Evolutionary conservation across 345 rosid genomes (phyloP), one percentile per base, ranked within the genome.

Genomic region (Citrus medica): DNA sequence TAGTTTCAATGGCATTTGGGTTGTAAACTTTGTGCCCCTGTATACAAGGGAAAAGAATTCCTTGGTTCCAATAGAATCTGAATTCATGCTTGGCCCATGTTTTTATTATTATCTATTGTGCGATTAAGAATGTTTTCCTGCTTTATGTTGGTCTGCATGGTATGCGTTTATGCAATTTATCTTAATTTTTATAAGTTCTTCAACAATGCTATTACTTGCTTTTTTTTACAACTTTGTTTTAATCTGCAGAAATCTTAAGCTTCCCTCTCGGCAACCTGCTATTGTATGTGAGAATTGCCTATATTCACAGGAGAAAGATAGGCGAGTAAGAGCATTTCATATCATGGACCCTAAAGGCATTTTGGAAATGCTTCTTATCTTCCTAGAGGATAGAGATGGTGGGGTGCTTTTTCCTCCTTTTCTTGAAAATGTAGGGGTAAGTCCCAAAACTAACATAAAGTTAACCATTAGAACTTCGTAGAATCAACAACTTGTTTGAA

Each of bases 211-310:
- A 42, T 55, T 79, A 59, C 59, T 76, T 67, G 27, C 42, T 10
- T 13, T 62, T 30, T n/a, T 37, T 40, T 22, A 22, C 14, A 1
- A 12, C 19, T 17, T 28, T 62, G 22, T 74, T 75, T 76, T 75
- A 64, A 25, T 19, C 21, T 79, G 78, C 82, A 95, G 98, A 83
- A 89, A 84, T 79, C 93, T 95, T 59, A 95, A 91, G 84, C 93
- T 95, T 82, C 98, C 99, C 53, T 93, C 99, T 71, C 88, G 84
- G 3, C 85, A 69, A 68, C 98, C 98, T 79, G 81, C 96, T 30
- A 69, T 95, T 67, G 99, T 93, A 42, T 92, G 98, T 79, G 99
- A 95, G 81, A 92, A 87, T 82, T 93, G 98, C 74, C 81, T 93
- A 78, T 93, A 95, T 85, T 92, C 93, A 7, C 87, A 69, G 73